phyloP scores from a whole-genome alignment of 768 basidiomycete species.

The Gloeostereum incarnatum region DNA sequence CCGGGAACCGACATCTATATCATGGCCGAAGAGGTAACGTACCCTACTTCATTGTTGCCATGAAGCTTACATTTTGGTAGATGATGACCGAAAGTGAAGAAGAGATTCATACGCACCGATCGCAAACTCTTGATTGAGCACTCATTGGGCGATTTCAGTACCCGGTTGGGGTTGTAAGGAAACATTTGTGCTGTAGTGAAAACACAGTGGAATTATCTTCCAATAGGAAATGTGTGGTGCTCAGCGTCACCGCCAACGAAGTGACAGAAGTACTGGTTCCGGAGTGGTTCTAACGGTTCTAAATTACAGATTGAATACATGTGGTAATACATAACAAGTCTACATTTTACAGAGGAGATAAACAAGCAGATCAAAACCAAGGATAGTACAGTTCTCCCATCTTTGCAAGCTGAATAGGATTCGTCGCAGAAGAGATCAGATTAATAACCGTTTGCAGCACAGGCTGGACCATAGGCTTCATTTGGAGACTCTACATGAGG shows the following conservation, averaged over 20 bases:
- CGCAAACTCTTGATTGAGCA: too few species aligned
- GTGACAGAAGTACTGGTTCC: too few species aligned
- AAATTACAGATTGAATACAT: constrained; percentile 6
- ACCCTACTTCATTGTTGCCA: neutral
- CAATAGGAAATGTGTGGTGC: neutral
- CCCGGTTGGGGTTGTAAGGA: too few species aligned
- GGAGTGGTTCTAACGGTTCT: too few species aligned
- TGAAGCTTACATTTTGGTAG: constrained; percentile 21
- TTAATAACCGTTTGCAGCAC: constrained; percentile 78
- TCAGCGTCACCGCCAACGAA: neutral
- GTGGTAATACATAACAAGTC: too few species aligned
- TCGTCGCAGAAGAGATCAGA: constrained; percentile 79
- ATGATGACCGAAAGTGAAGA: constrained; percentile 72
- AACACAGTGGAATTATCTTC: neutral
- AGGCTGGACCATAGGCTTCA: constrained; percentile 31
- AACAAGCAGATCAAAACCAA: constrained; percentile 77
- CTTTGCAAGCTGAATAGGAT: constrained; percentile 75
- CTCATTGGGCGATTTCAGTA: too few species aligned
- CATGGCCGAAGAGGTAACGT: constrained; percentile 88
- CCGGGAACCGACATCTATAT: constrained; percentile 77
- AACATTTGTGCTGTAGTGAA: neutral
- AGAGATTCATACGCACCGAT: constrained; percentile 57
- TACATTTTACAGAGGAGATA: too few species aligned
- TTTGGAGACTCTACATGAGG: constrained; percentile 21
- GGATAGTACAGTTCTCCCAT: constrained; percentile 82